Base-by-base conservation (phyloP, 2,329 filamentous ascomycete genomes). In the Endocalyx cinctus region DNA sequence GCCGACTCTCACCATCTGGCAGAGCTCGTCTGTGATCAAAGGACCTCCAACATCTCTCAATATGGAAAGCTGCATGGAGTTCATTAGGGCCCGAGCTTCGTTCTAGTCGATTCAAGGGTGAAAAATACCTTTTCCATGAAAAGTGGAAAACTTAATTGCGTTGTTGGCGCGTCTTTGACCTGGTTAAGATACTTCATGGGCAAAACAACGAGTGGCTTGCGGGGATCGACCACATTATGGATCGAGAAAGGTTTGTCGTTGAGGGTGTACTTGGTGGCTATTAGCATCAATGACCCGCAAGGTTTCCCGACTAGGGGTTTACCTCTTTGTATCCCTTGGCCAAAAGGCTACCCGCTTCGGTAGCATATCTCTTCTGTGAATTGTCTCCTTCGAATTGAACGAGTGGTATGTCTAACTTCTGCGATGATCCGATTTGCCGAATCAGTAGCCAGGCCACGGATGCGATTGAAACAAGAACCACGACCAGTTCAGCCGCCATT, bases 131-230 rank as follows among this genome's bases (percentile, higher is more conserved):
- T 34, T 7, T 34, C 25, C 11, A 34, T 8, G n/a, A 34, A 27
- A 19, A 16, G 16, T 11, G 31, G 20, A 22, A 34, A 26, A 17
- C 31, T 35, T n/a, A 35, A 15, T 29, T 16, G 16, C 1, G 14
- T 28, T 8, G 29, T 15, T 2, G 33, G 33, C 10, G 19, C 33
- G 23, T 29, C 23, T 10, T 18, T 17, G 17, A 35, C 26, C 26
- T 35, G 26, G 16, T 18, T 14, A 16, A 35, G 16, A 17, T 35
- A 35, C 19, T 35, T 35, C 7, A 29, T 5, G 5, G 33, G 33
- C n/a, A 35, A 17, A 12, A 35, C 13, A 12, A 35, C 33, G 6
- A 28, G 27, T 5, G 33, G 33, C n/a, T 15, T 25, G 7, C n/a
- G 12, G 8, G 17, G 11, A 14, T 35, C 26, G 5, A 19, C 11